A percentile compares a stretch with the other conserved stretches of the same genome.
Conservation (phyloP, 805 yeast genomes). For the Ascoidea rubescens region DNA sequence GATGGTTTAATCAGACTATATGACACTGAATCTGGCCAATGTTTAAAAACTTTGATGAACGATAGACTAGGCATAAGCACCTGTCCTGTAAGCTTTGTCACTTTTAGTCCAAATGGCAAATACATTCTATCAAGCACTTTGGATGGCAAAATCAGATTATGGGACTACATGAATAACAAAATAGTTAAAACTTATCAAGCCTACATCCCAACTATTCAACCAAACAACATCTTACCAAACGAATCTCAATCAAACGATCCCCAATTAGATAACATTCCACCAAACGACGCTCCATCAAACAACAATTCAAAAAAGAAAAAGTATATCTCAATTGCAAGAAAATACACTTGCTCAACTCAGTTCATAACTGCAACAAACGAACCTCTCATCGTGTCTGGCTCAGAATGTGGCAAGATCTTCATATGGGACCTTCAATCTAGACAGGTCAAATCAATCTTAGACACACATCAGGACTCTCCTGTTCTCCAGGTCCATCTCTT, state of each 20-base stretch:
- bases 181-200: conserved; percentile 62
- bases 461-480: conserved; percentile 12
- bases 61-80: conserved; percentile 61
- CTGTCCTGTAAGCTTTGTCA: conserved; percentile 65
- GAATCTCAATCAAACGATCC: background rate
- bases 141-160: conserved; percentile 66
- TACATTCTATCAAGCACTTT: conserved; percentile 65
- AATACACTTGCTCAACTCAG: conserved; percentile 36
- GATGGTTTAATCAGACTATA: conserved; percentile 86
- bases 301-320: background rate
- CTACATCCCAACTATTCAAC: conserved; percentile 2
- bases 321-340: conserved; percentile 24
- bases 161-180: conserved; percentile 77
- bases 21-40: conserved; percentile 81
- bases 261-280: background rate
- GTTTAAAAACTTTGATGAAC: conserved; percentile 77
- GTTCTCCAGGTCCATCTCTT: conserved; percentile 28
- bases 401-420: conserved; percentile 37
- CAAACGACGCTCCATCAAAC: background rate
- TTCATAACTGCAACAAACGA: conserved; percentile 27
- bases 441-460: conserved; percentile 20
- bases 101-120: conserved; percentile 68
- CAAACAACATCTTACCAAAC: background rate
- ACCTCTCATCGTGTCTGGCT: conserved; percentile 44
- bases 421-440: conserved; percentile 61